Conservation (phyloP, 352 stramenopile species). For the Globisporangium mamillatum region DNA sequence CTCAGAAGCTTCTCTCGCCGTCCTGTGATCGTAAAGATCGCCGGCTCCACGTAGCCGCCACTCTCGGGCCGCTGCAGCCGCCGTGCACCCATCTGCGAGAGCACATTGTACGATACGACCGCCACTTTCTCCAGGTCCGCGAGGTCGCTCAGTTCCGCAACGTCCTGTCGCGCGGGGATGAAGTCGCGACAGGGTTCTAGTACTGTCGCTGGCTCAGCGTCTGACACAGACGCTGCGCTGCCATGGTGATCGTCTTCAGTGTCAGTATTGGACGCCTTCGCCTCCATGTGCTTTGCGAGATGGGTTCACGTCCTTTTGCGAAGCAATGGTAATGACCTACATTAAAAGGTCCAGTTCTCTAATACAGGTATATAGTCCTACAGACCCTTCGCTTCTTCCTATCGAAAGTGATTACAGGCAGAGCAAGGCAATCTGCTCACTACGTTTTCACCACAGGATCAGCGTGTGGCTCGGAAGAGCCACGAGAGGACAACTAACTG, state of each 20-base stretch:
- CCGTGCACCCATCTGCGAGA: constrained; percentile 74
- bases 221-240: background rate
- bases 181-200: constrained; percentile 29
- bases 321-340: too few relatives aligned
- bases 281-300: background rate
- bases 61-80: constrained; percentile 42
- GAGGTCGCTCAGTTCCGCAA: constrained; percentile 40
- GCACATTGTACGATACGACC: constrained; percentile 79
- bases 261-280: background rate
- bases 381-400: too few relatives aligned
- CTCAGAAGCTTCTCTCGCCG: constrained; percentile 53
- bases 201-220: background rate
- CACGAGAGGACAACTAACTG: too few relatives aligned
- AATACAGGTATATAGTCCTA: too few relatives aligned
- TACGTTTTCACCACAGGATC: too few relatives aligned
- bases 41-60: constrained; percentile 40
- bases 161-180: constrained; percentile 37
- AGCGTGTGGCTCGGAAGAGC: too few relatives aligned
- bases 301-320: too few relatives aligned
- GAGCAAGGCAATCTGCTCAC: too few relatives aligned
- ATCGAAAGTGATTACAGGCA: too few relatives aligned
- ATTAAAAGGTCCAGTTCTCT: too few relatives aligned
- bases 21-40: constrained; percentile 53
- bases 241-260: background rate
- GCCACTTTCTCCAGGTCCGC: constrained; percentile 59